Base-by-base conservation (phyloP, 1,139 yeast genomes). In the Debaryomycetaceae sp. region DNA sequence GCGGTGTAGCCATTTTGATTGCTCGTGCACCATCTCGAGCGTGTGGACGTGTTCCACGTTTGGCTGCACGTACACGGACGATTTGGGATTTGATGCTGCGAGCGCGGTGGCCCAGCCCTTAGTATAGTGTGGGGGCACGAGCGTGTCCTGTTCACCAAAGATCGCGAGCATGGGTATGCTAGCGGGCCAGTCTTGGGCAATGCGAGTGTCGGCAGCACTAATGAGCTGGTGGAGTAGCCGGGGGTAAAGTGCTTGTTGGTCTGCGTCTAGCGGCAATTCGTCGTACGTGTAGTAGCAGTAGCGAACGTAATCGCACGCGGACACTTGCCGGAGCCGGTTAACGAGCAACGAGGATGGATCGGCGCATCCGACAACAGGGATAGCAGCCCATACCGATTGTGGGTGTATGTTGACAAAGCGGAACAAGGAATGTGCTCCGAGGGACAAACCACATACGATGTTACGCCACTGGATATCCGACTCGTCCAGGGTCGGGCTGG, bases 401-500 rank as follows among this genome's bases (percentile, higher is more conserved):
- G 73, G 73, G 35, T 52, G 53, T 35, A 47, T 44, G 25, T 43
- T 43, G 4, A 66, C 73, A 30, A 64, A 61, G 30, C 77, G 50
- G 48, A 73, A 68, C 16, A 66, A 55, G 8, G 66, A 53, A 46
- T 77, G 81, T 0, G 73, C 85, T 2, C 85, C 83, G 36, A 74
- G 54, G 0, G 82, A 74, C 29, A 61, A 61, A 3, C 85, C 85
- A 20, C 65, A 45, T 16, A 72, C 47, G 19, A 65, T 53, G 39
- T 62, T 64, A 28, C 44, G 43, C 35, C 47, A 54, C 16, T 36
- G 32, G 30, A 58, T 40, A 16, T 45, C 39, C 20, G 45, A 44
- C 1, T 31, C 26, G 20, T 18, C 20, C 20, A 10, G 10, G 8
- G 20, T 10, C 10, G 20, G 20, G n/a, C n/a, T n/a, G n/a, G n/a